Base-by-base conservation (phyloP, 1,284 basidiomycete genomes). In the Cryptococcus depauperatus region DNA sequence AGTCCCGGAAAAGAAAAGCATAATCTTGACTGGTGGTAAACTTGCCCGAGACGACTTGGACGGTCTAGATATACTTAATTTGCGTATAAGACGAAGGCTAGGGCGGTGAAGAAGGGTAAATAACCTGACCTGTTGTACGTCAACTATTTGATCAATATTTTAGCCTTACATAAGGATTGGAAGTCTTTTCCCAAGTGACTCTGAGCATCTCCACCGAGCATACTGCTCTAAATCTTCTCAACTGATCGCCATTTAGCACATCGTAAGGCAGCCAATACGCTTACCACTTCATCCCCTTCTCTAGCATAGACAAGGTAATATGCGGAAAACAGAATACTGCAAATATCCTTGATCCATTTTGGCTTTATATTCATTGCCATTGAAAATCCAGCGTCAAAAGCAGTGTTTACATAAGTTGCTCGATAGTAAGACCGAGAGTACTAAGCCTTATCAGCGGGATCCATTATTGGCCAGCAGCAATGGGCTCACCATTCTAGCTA, bases 191-290 rank as follows among this genome's bases (percentile, higher is more conserved):
- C 93, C 93, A 97, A 7, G 90, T 96, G 9, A 79, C 76, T 8
- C 93, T 80, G 32, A 98, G 78, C 84, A 97, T 91, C 69, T 97
- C 92, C 23, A 97, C 82, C 0, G 91, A 96, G 46, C 90, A 91
- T 1, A 93, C 80, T 21, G 91, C 90, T 56, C 93, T 77, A 65
- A 85, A 95, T 51, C 83, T 80, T 48, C 91, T 81, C 39, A 98
- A 77, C 89, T 96, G 65, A 29, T 21, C 21, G 19, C 19, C 21
- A 37, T 26, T 29, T 25, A 37, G 37, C 26, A 47, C 23, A 40
- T 28, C 26, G 41, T 26, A 41, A 42, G 30, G 23, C 30, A 4
- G 13, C 35, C 13, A 21, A 25, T 30, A 22, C 18, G 61, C 72
- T 19, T 42, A 88, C 89, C 78, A 91, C 92, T 71, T 93, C 88